Conservation (phyloP, 2,329 filamentous ascomycete genomes). For the Aspergillus fischeri region DNA sequence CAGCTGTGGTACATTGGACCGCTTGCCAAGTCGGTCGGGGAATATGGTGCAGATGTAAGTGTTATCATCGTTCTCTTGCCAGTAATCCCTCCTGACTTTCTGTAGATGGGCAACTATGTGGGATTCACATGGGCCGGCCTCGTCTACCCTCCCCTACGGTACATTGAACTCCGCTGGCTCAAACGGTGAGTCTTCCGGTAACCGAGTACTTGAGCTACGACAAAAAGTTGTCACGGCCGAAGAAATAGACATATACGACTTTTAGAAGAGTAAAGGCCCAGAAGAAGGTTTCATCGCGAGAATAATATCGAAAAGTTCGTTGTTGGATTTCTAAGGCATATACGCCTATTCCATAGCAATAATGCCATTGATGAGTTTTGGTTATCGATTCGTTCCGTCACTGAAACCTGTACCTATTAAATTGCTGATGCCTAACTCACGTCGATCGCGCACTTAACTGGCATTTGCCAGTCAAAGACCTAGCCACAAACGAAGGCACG, state of each 20-base stretch:
- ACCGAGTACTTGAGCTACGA: background rate
- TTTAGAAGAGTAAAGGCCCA: background rate
- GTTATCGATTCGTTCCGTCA: background rate
- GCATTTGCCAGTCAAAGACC: too few relatives aligned
- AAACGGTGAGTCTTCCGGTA: constrained; percentile 34
- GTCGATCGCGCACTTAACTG: background rate
- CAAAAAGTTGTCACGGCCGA: background rate
- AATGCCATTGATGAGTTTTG: background rate
- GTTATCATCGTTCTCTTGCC: constrained; percentile 1
- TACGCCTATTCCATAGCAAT: background rate
- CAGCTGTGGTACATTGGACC: constrained; percentile 68
- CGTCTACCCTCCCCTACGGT: constrained; percentile 53
- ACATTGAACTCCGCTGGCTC: constrained; percentile 48
- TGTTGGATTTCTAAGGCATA: background rate
- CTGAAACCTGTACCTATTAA: too few relatives aligned
- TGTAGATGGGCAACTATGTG: constrained; percentile 55
- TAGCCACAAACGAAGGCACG: background rate
- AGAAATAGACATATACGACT: background rate
- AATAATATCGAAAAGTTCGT: background rate
- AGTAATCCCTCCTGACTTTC: constrained; percentile 9
- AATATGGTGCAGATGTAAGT: constrained; percentile 55
- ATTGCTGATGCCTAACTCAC: background rate
- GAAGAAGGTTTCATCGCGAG: background rate
- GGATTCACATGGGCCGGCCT: constrained; percentile 57
- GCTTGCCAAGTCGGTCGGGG: constrained; percentile 54